phyloP scores from a whole-genome alignment of 495 filamentous ascomycete species.

The Daldinia loculata region DNA sequence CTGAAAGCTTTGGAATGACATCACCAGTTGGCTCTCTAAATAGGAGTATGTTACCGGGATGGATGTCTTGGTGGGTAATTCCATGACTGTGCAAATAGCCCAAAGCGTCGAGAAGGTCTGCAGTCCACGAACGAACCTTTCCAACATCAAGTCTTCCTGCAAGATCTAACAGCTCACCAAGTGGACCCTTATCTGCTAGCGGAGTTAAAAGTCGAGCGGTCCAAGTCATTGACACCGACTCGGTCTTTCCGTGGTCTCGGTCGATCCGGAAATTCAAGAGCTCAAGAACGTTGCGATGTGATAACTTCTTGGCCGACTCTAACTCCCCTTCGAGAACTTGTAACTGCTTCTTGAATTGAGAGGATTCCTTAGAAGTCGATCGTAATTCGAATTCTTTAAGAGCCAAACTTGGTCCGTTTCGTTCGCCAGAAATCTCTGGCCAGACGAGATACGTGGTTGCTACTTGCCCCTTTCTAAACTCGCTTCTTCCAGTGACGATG shows the following conservation, averaged over 20 bases:
- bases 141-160: slow-evolving; percentile 74
- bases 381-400: slow-evolving; percentile 73
- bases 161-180: slow-evolving; percentile 81
- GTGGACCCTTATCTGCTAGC: slow-evolving; percentile 79
- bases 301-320: slow-evolving; percentile 74
- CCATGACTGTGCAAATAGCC: slow-evolving; percentile 86
- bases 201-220: slow-evolving; percentile 83
- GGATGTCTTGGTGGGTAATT: slow-evolving; percentile 80
- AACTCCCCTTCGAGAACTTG: slow-evolving; percentile 73
- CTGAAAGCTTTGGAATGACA: slow-evolving; percentile 70
- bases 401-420: slow-evolving; percentile 67
- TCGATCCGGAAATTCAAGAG: slow-evolving; percentile 84
- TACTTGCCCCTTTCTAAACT: slow-evolving; percentile 63
- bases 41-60: slow-evolving; percentile 78
- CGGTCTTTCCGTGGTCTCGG: slow-evolving; percentile 52
- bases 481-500: slow-evolving; percentile 68
- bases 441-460: slow-evolving; percentile 73
- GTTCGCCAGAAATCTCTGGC: slow-evolving; percentile 63
- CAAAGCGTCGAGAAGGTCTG: slow-evolving; percentile 88
- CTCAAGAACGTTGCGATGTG: slow-evolving; percentile 78
- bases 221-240: slow-evolving; percentile 63
- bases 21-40: slow-evolving; percentile 65
- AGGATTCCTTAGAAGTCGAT: slow-evolving; percentile 63
- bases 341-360: slow-evolving; percentile 70
- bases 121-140: slow-evolving; percentile 83